Conservation (phyloP, 2,329 filamentous ascomycete species). For the Chaetothyriales sp. region DNA sequence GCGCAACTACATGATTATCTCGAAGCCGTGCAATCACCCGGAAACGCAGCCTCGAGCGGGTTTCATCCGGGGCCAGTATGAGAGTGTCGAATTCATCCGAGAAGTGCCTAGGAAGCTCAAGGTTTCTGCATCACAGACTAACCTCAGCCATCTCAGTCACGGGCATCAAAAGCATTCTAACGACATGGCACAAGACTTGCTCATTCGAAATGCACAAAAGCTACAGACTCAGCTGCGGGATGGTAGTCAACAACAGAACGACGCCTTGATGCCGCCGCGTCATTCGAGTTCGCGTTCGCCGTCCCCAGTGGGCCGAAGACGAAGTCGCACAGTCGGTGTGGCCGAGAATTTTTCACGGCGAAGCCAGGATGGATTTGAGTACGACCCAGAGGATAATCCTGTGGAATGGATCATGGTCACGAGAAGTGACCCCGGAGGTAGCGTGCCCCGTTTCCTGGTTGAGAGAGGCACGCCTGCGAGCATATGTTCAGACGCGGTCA, state of each 20-base stretch:
- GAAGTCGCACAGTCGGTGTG: slow-evolving; percentile 11
- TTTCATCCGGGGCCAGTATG: slow-evolving; percentile 73
- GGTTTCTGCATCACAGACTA: slow-evolving; percentile 33
- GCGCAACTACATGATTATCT: slow-evolving; percentile 73
- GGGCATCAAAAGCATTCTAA: slow-evolving; percentile 14
- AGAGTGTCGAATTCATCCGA: slow-evolving; percentile 80
- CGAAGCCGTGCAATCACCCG: slow-evolving; percentile 67
- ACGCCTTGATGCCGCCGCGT: background rate
- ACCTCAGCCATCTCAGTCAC: slow-evolving; percentile 23
- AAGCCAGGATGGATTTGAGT: slow-evolving; percentile 5
- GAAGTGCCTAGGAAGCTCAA: slow-evolving; percentile 53
- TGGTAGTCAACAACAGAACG: background rate
- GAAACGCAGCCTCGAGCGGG: slow-evolving; percentile 56
- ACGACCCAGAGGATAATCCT: slow-evolving; percentile 45
- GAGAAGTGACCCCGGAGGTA: slow-evolving; percentile 74
- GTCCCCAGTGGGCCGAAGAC: slow-evolving; percentile 9
- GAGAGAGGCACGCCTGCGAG: slow-evolving; percentile 73
- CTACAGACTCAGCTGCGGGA: background rate
- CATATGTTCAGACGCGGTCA: slow-evolving; percentile 64
- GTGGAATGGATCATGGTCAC: slow-evolving; percentile 93
- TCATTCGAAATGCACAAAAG: slow-evolving; percentile 29
- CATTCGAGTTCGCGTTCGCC: slow-evolving; percentile 6
- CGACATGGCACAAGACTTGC: slow-evolving; percentile 29
- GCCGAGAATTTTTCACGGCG: slow-evolving; percentile 1
- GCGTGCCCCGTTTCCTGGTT: slow-evolving; percentile 80